Conservation (phyloP, 768 basidiomycete species). For the Phanerochaete carnosa region DNA sequence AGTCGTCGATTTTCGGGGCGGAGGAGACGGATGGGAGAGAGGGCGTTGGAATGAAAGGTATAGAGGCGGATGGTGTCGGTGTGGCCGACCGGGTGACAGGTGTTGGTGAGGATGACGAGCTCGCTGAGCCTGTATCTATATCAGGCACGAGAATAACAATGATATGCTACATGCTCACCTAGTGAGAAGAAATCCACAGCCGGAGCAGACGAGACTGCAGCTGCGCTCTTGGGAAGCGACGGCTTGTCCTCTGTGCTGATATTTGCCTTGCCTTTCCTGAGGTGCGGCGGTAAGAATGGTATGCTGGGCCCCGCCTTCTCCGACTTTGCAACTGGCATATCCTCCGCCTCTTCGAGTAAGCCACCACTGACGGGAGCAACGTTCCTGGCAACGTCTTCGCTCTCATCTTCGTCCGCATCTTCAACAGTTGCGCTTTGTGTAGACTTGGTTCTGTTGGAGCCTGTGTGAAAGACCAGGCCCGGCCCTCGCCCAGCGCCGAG, state of each 20-base stretch:
- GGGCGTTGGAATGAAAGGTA: constrained; percentile 14
- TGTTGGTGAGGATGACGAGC: constrained; percentile 13
- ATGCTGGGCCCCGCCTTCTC: constrained; percentile 18
- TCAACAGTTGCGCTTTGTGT: constrained; percentile 19
- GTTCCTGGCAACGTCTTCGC: constrained; percentile 10
- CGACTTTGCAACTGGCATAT: neutral
- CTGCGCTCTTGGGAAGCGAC: constrained; percentile 9
- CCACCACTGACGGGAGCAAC: constrained; percentile 8
- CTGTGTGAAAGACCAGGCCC: constrained; percentile 53
- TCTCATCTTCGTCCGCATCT: constrained; percentile 19
- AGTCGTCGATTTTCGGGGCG: constrained; percentile 66
- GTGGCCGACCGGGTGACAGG: neutral
- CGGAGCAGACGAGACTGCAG: constrained; percentile 28
- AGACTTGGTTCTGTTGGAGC: constrained; percentile 19
- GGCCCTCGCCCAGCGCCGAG: constrained; percentile 63
- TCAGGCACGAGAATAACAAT: neutral
- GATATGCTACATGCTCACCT: constrained; percentile 33
- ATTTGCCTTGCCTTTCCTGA: constrained; percentile 59
- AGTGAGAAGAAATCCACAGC: constrained; percentile 69
- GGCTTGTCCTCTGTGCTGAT: constrained; percentile 29
- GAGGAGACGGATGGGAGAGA: constrained; percentile 45
- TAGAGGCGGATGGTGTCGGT: constrained; percentile 16
- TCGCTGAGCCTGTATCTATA: neutral
- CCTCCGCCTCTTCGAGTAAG: constrained; percentile 15
- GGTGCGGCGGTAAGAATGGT: constrained; percentile 55